These are phyloP conservation scores for Singerocomus inundabilis DNA, from an alignment of 1,284 basidiomycete genomes.

Conservation along the genomic window DNA sequence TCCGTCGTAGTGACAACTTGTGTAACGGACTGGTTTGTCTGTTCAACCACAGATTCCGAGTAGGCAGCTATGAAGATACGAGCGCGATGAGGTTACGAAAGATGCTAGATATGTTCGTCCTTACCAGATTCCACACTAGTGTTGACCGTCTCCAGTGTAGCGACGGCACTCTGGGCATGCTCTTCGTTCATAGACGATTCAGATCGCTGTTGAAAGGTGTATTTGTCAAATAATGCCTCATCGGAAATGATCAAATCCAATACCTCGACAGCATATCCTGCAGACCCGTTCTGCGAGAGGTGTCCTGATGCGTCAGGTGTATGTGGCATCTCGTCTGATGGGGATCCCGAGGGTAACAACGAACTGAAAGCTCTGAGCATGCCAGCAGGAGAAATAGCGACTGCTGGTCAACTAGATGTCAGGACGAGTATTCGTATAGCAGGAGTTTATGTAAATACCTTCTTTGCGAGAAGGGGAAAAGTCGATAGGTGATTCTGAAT, in stretches of 20 bases:
- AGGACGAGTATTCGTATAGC: no score
- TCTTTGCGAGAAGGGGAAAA: no score
- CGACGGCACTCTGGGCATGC: neutral
- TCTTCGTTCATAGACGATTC: neutral
- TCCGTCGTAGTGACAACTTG: neutral
- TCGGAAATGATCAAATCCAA: neutral
- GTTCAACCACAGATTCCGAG: neutral
- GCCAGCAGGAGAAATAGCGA: no score
- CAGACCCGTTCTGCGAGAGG: no score
- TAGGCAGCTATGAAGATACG: neutral
- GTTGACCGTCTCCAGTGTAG: neutral
- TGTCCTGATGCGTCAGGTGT: no score
- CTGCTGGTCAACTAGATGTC: no score
- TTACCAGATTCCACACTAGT: neutral
- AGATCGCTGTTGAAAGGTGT: neutral
- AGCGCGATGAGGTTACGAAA: neutral
- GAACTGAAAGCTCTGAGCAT: no score
- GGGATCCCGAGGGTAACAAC: no score
- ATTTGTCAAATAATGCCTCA: neutral
- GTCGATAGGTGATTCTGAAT: no score
- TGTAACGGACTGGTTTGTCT: neutral
- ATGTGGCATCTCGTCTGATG: no score
- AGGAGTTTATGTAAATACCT: no score
- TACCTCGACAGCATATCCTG: no score
- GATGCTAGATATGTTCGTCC: neutral